Percentiles rank a stretch among this genome's conserved stretches.
phyloP scores from a whole-genome alignment of 306 rosid genomes.

The Cucurbita pepo region DNA sequence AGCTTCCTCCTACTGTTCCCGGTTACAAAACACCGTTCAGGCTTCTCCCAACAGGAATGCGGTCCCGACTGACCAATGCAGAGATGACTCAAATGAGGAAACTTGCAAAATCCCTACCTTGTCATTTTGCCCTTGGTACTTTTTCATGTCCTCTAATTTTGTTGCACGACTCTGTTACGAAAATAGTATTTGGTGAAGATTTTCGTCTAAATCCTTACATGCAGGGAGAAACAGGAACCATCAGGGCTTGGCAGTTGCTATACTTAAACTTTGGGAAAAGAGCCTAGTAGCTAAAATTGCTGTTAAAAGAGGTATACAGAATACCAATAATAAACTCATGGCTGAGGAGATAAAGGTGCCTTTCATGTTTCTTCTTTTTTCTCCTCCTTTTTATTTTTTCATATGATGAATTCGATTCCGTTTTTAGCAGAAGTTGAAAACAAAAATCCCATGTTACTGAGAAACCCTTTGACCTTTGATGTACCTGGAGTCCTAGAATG shows the following conservation, averaged over 20 bases:
- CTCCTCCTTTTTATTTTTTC: background rate
- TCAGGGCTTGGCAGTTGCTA: constrained; percentile 81
- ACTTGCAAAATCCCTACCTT: constrained; percentile 71
- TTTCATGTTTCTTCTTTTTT: background rate
- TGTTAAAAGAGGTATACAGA: constrained; percentile 87
- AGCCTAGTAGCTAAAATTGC: constrained; percentile 84
- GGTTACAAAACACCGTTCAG: constrained; percentile 81
- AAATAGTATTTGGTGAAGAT: background rate
- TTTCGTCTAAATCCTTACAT: background rate
- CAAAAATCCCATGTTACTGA: background rate
- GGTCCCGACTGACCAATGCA: constrained; percentile 50
- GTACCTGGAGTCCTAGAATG: background rate
- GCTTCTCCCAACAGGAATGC: constrained; percentile 81
- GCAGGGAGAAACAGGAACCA: constrained; percentile 91
- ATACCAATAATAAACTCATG: constrained; percentile 93
- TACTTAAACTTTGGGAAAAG: constrained; percentile 85
- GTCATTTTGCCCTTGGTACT: constrained; percentile 92
- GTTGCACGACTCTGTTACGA: background rate
- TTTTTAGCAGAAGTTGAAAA: background rate
- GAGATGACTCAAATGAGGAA: constrained; percentile 71
- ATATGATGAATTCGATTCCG: background rate
- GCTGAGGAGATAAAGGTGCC: constrained; percentile 80
- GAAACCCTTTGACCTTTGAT: background rate
- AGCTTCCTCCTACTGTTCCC: constrained; percentile 60
- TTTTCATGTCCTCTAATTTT: background rate